Conservation (phyloP, 2,329 filamentous ascomycete genomes). For the Thielaviopsis populi region DNA sequence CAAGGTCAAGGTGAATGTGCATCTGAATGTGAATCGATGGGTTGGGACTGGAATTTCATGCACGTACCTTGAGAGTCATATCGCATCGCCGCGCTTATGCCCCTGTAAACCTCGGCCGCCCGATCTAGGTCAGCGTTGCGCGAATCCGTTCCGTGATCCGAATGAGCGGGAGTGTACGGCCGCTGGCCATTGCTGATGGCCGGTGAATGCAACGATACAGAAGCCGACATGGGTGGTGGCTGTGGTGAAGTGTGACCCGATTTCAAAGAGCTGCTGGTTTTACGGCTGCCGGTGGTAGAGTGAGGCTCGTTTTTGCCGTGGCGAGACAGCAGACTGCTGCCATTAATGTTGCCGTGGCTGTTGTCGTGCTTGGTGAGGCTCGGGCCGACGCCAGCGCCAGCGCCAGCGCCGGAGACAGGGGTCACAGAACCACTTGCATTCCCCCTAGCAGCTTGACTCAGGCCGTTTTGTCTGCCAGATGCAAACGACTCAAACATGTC, state of each 20-base stretch:
- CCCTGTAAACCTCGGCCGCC: slow-evolving; percentile 11
- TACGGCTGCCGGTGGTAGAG: not conserved
- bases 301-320: not conserved
- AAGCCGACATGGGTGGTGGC: not conserved
- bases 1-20: too few relatives aligned
- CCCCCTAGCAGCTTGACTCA: not conserved
- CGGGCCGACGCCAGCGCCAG: not conserved
- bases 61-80: slow-evolving; percentile 13
- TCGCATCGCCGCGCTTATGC: slow-evolving; percentile 12
- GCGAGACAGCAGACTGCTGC: not conserved
- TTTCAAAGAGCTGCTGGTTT: not conserved
- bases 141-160: not conserved
- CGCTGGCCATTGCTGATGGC: not conserved
- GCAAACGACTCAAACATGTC: not conserved
- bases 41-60: not conserved
- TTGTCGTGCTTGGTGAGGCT: too few relatives aligned
- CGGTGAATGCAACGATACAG: not conserved
- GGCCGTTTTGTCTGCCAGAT: not conserved
- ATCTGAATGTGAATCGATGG: too few relatives aligned
- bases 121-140: not conserved
- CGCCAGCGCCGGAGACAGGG: not conserved
- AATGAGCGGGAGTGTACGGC: not conserved
- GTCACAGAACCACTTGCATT: not conserved
- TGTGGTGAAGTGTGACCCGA: not conserved
- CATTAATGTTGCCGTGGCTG: not conserved